These are phyloP conservation scores for Fragilariopsis cylindrus DNA, from an alignment of 108 stramenopile genomes.

Conservation along the genomic window DNA sequence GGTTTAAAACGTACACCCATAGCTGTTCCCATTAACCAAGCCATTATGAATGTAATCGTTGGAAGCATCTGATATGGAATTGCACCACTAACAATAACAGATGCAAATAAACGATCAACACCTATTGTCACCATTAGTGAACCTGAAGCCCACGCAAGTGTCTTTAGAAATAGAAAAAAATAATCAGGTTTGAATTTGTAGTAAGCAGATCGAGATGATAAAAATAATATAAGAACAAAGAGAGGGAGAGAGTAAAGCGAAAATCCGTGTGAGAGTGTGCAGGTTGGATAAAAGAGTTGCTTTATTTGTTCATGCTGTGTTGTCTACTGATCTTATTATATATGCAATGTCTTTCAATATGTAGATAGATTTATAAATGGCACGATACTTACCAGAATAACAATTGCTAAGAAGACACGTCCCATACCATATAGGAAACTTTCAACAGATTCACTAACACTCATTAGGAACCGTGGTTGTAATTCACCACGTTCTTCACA, in stretches of 20 bases:
- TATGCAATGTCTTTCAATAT: too few relatives aligned
- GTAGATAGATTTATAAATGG: too few relatives aligned
- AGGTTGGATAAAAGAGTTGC: too few relatives aligned
- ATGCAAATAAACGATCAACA: constrained; percentile 57
- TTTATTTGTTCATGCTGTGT: too few relatives aligned
- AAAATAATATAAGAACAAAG: neutral
- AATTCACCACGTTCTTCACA: constrained; percentile 7
- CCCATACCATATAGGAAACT: constrained; percentile 61
- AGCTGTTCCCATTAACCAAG: constrained; percentile 65
- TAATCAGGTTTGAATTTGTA: neutral
- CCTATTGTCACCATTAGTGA: constrained; percentile 58
- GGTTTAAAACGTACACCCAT: constrained; percentile 15
- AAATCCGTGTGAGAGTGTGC: too few relatives aligned
- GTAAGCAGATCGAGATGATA: neutral
- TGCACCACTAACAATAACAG: constrained; percentile 44
- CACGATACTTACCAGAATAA: constrained; percentile 32
- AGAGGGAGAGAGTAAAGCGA: too few relatives aligned
- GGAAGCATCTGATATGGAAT: constrained; percentile 42
- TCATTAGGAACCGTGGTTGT: constrained; percentile 43
- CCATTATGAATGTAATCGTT: constrained; percentile 59
- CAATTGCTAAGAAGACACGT: constrained; percentile 54
- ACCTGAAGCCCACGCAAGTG: constrained; percentile 72
- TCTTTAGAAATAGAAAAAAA: neutral
- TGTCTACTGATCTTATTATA: too few relatives aligned
- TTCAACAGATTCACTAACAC: constrained; percentile 42